Base-by-base conservation (phyloP, 1,284 basidiomycete genomes). In the Cutaneotrichosporon sp. region DNA sequence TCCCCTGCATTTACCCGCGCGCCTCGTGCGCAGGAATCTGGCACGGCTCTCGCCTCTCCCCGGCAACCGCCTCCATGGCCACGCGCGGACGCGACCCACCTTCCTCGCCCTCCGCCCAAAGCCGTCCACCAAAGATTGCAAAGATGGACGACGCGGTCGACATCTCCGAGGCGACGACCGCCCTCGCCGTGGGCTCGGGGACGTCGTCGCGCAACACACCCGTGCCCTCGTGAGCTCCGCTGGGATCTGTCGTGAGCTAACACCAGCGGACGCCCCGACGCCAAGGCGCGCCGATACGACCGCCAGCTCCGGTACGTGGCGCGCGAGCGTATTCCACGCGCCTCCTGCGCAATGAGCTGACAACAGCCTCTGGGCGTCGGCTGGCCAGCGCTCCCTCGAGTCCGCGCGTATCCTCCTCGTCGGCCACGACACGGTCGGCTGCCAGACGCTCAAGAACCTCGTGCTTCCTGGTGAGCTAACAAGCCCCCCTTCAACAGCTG, bases 331-430 rank as follows among this genome's bases (percentile, higher is more conserved):
- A 31, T 22, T 56, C 29, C 8, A 5, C n/a, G 4, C 14, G 20
- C 14, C 14, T 22, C 18, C 4, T 10, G 6, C 2, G 27, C 16
- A 4, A n/a, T 22, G 16, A n/a, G 27, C 42, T 22, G 22, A 9
- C 27, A 24, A 6, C 50, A 95, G 95, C 34, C 83, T 99, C 24
- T 99, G 95, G 95, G 95, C 95, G 18, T 88, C 91, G 2, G 88
- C 91, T 0, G 97, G 95, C 2, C 95, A 99, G 79, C 82, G 84
- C n/a, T 92, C 92, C 0, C 87, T 99, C 56, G 94, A 99, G 78
- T 84, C 87, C 3, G 86, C 92, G 9, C 85, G 89, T 57, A 84
- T 97, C 52, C 85, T 98, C 25, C 86, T 97, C 66, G 77, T 97
- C 54, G 89, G 89, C 31, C 88, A 83, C 7, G 87, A 88, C 45